Base-by-base conservation (phyloP, 73 alveolate genomes). In the Paramecium tetraurelia region DNA sequence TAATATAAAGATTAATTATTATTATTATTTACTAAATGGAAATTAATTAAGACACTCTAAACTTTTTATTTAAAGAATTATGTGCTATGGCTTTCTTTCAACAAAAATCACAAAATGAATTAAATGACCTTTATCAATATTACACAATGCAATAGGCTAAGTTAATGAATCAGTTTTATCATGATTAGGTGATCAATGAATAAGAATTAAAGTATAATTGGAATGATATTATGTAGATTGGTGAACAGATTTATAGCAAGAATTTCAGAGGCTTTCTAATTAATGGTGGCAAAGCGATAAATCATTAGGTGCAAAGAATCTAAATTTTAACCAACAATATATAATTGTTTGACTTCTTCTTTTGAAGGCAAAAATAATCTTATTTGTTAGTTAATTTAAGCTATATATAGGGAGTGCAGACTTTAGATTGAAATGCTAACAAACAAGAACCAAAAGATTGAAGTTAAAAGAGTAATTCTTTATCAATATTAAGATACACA, bases 31-130 rank as follows among this genome's bases (percentile, higher is more conserved):
- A 18, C 31, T 53, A 53, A 80, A 80, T 80, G 75, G 75, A 48
- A 80, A 80, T 44, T 12, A 44, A 46, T 80, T 22, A 75, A 41
- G 87, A 75, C 68, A 80, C 72, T 24, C 57, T 80, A 20, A 21
- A 80, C 48, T 43, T 40, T 24, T 63, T 80, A 46, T 80, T 44
- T 80, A 80, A 80, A 35, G 90, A 80, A 24, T 46, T 80, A 35
- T 72, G 33, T 72, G 86, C 68, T 0, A 33, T 72, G 10, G 59
- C 58, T 72, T 72, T 16, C 53, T 43, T 72, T 14, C n/a, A 33
- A 21, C 35, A 72, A 72, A 72, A 72, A 40, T 10, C 57, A 7
- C 7, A 33, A 36, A 40, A 72, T 36, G 86, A 72, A 72, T 40
- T 72, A 21, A 10, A 72, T 72, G 84, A 63, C 12, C 44, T 63